Conservation (phyloP, 805 yeast genomes). For the Maudiozyma pseudohumilis region DNA sequence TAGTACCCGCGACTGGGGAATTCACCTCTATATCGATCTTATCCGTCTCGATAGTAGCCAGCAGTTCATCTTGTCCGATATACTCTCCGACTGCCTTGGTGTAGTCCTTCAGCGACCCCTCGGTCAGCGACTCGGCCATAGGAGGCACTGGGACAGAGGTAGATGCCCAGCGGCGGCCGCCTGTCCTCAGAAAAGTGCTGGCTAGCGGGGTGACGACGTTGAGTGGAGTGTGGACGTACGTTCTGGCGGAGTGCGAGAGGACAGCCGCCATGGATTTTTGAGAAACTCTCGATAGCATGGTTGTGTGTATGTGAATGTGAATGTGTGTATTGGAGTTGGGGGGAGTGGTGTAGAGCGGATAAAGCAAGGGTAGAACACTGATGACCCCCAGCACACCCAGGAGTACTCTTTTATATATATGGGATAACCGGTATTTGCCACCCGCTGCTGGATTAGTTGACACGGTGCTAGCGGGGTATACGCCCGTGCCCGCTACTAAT, state of each 20-base stretch:
- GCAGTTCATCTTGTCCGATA: conserved; percentile 75
- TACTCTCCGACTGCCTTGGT: conserved; percentile 77
- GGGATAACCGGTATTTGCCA: too few relatives aligned
- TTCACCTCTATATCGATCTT: conserved; percentile 96
- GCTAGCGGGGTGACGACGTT: not conserved
- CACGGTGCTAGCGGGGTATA: too few relatives aligned
- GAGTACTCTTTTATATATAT: too few relatives aligned
- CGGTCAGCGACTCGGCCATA: conserved; percentile 97
- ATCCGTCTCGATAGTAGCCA: conserved; percentile 97
- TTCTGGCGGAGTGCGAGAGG: not conserved
- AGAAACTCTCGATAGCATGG: conserved; percentile 2
- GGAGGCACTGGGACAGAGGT: conserved; percentile 82
- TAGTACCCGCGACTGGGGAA: conserved; percentile 85
- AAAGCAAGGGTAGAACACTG: too few relatives aligned
- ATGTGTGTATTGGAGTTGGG: too few relatives aligned
- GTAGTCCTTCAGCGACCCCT: conserved; percentile 77
- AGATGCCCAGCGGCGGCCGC: conserved; percentile 29
- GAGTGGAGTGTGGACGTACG: not conserved
- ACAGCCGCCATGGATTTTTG: conserved; percentile 2
- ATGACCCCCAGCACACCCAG: too few relatives aligned
- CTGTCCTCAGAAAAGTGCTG: not conserved
- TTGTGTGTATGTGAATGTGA: not conserved
- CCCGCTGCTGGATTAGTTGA: too few relatives aligned
- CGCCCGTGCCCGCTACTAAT: too few relatives aligned
- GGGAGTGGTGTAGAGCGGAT: too few relatives aligned